Percentiles rank a stretch among this genome's conserved stretches.
Evolutionary conservation across 805 yeast species (phyloP).

Genomic region (Myxozyma neotropica): DNA sequence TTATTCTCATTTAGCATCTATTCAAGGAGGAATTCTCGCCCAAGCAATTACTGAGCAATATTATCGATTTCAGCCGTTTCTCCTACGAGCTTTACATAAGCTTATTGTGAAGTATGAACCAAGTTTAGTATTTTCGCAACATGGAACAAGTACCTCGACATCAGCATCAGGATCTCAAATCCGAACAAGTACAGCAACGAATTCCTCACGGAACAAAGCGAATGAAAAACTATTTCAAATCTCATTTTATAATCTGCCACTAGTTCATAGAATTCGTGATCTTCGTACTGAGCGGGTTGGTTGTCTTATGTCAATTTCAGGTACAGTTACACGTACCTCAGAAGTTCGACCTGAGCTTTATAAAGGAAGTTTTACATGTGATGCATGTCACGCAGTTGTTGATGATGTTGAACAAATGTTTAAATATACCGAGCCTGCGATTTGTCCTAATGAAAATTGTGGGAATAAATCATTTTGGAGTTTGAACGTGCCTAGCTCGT

Average conservation of each 20-base stretch:
- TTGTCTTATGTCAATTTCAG: constrained; percentile 77
- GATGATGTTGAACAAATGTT: constrained; percentile 92
- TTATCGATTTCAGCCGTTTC: constrained; percentile 86
- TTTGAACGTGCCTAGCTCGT: constrained; percentile 76
- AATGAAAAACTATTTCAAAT: constrained; percentile 83
- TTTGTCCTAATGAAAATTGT: constrained; percentile 86
- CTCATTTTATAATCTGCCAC: constrained; percentile 82
- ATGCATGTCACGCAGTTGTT: constrained; percentile 77
- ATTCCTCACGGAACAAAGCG: constrained; percentile 45
- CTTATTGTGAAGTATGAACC: constrained; percentile 79
- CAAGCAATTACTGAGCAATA: constrained; percentile 88
- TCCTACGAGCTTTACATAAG: constrained; percentile 71
- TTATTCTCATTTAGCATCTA: constrained; percentile 70
- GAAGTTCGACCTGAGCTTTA: constrained; percentile 95
- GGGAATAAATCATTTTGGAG: constrained; percentile 86
- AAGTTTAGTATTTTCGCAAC: constrained; percentile 48
- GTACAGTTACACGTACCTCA: constrained; percentile 93
- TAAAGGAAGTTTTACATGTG: constrained; percentile 86
- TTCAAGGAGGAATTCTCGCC: constrained; percentile 78
- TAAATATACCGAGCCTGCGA: constrained; percentile 91
- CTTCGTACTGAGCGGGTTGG: constrained; percentile 89
- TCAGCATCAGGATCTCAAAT: not conserved
- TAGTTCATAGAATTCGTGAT: constrained; percentile 83
- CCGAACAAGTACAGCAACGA: constrained; percentile 14
- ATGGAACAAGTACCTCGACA: not conserved